These are phyloP conservation scores for Primulina tabacum DNA, from an alignment of 257 asterid genomes.

Conservation along the genomic window DNA sequence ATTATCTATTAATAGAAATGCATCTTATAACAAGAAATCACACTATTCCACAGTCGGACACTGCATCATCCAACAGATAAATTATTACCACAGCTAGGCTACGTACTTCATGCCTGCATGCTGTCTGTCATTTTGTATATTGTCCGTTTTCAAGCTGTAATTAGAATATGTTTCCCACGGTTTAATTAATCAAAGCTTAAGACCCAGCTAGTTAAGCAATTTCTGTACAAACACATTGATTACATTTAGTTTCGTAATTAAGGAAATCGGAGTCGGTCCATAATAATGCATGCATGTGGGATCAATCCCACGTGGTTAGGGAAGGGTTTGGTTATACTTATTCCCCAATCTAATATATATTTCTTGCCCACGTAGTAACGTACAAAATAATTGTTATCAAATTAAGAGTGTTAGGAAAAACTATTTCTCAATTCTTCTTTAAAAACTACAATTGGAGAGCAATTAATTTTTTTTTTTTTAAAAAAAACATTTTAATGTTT, in stretches of 20 bases:
- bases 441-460: no score
- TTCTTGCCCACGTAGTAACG: no score
- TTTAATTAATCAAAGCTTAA: conserved; percentile 15
- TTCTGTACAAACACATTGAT: neutral
- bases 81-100: neutral
- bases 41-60: neutral
- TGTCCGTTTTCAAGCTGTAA: conserved; percentile 2
- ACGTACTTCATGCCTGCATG: neutral
- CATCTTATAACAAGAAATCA: neutral
- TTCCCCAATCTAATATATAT: no score
- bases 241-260: conserved; percentile 8
- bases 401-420: no score
- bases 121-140: conserved; percentile 20
- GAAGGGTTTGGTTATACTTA: no score
- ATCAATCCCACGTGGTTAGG: no score
- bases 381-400: no score
- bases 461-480: no score
- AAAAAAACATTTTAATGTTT: no score
- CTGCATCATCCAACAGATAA: neutral
- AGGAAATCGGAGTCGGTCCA: conserved; percentile 12
- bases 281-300: no score
- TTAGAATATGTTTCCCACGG: conserved; percentile 3
- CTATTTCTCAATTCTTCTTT: no score
- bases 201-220: neutral
- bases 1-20: conserved; percentile 6